Conservation (phyloP, 768 basidiomycete genomes). For the Kwoniella europaea region DNA sequence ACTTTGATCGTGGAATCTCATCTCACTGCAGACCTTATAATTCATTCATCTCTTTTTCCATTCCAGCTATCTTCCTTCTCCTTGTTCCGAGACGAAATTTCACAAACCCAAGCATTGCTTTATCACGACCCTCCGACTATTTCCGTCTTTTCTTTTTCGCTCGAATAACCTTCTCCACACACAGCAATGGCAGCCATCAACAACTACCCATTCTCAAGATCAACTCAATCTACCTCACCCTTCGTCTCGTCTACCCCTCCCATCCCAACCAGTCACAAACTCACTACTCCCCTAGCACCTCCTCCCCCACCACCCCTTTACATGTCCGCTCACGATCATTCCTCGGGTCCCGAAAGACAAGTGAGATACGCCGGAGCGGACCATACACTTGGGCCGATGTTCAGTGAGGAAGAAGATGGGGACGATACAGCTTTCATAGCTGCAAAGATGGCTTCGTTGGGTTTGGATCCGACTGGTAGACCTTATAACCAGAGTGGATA, state of each 20-base stretch:
- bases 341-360: slow-evolving; percentile 21
- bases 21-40: not conserved
- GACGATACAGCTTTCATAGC: slow-evolving; percentile 49
- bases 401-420: slow-evolving; percentile 49
- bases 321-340: slow-evolving; percentile 25
- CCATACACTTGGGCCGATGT: slow-evolving; percentile 46
- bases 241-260: slow-evolving; percentile 11
- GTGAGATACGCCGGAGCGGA: slow-evolving; percentile 28
- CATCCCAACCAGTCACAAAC: not conserved
- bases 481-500: slow-evolving; percentile 25
- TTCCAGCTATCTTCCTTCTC: not conserved
- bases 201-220: not conserved
- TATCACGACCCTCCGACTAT: not conserved
- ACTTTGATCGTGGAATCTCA: not conserved
- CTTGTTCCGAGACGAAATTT: not conserved
- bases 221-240: slow-evolving; percentile 5
- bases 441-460: slow-evolving; percentile 38
- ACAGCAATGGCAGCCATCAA: slow-evolving; percentile 5
- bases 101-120: not conserved
- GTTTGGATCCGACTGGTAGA: slow-evolving; percentile 27
- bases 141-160: not conserved
- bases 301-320: slow-evolving; percentile 29
- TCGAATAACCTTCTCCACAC: not conserved
- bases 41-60: not conserved
- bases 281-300: slow-evolving; percentile 23